Base-by-base conservation (phyloP, 2,329 filamentous ascomycete genomes). In the Mariannaea sp. region DNA sequence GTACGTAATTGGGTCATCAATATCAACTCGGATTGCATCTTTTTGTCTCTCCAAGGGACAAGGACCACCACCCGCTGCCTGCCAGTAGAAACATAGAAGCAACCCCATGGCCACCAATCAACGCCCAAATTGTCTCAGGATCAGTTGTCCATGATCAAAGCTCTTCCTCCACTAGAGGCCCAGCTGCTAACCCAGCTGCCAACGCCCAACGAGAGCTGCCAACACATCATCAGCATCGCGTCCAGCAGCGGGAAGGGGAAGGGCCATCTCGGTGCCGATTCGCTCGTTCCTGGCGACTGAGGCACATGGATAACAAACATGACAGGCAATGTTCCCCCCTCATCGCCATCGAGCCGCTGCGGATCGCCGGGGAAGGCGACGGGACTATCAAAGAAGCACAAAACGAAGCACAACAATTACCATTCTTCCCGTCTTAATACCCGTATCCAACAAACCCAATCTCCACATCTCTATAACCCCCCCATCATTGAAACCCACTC, bases 391-490 rank as follows among this genome's bases (percentile, higher is more conserved):
- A n/a, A n/a, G n/a, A n/a, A n/a, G n/a, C n/a, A n/a, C n/a, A n/a
- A n/a, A n/a, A n/a, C n/a, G n/a, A n/a, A n/a, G n/a, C n/a, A n/a
- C n/a, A n/a, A n/a, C n/a, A n/a, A n/a, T n/a, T n/a, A n/a, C n/a
- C n/a, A n/a, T n/a, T n/a, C n/a, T n/a, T n/a, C n/a, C n/a, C n/a
- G n/a, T n/a, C n/a, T n/a, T n/a, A 39, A 24, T 22, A 7, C 16
- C 36, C 9, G 35, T 22, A 39, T 4, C 4, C 10, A 22, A 7
- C 13, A 24, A 5, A 24, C 22, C 33, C n/a, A 36, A 8, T 36
- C 33, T 36, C 36, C 36, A 39, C 36, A 39, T 39, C 19, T 39
- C n/a, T n/a, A n/a, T n/a, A n/a, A n/a, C n/a, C n/a, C n/a, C 24
- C 36, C 19, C 36, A 39, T 39, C 36, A 39, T 39, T 16, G 33